phyloP scores from a whole-genome alignment of 1,284 basidiomycete genomes.

The Sanghuangporus weigelae region DNA sequence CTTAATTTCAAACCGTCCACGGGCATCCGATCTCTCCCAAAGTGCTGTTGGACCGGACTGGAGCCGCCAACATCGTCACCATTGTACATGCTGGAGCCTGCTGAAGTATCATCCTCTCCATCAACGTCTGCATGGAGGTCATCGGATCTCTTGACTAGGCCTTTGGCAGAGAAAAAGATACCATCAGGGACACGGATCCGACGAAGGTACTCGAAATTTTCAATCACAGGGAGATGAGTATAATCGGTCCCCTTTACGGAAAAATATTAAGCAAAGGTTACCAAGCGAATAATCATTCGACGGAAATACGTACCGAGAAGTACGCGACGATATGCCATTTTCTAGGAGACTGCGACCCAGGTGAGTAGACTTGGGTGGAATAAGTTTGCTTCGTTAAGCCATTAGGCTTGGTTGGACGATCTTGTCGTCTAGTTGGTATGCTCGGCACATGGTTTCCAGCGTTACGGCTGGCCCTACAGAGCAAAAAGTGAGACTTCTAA shows the following conservation, averaged over 20 bases:
- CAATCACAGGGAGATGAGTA: conserved; percentile 56
- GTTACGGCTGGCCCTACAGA: conserved; percentile 50
- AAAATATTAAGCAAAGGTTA: conserved; percentile 2
- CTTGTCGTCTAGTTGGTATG: conserved; percentile 58
- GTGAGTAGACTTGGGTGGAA: conserved; percentile 62
- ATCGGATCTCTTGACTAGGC: conserved; percentile 28
- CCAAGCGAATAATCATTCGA: not conserved
- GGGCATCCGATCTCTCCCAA: not conserved
- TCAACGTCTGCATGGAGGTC: conserved; percentile 20
- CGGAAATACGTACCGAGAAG: conserved; percentile 54
- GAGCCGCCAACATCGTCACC: conserved; percentile 5
- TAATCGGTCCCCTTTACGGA: conserved; percentile 56
- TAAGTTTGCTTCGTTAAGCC: conserved; percentile 78
- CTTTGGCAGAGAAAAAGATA: conserved; percentile 60
- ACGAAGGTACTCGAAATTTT: conserved; percentile 64
- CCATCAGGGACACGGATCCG: conserved; percentile 56
- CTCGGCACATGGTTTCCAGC: conserved; percentile 51
- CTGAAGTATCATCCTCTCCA: conserved; percentile 17
- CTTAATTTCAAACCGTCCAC: not conserved
- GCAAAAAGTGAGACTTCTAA: conserved; percentile 13
- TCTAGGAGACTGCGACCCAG: conserved; percentile 46
- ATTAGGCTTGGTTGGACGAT: conserved; percentile 66
- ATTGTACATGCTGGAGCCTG: conserved; percentile 8
- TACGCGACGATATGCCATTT: conserved; percentile 81
- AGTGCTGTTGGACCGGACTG: conserved; percentile 10